Percentiles rank a stretch among this genome's conserved stretches.
These are phyloP conservation scores for Skeletonema menzelii DNA, from an alignment of 108 stramenopile genomes.

Conservation along the genomic window DNA sequence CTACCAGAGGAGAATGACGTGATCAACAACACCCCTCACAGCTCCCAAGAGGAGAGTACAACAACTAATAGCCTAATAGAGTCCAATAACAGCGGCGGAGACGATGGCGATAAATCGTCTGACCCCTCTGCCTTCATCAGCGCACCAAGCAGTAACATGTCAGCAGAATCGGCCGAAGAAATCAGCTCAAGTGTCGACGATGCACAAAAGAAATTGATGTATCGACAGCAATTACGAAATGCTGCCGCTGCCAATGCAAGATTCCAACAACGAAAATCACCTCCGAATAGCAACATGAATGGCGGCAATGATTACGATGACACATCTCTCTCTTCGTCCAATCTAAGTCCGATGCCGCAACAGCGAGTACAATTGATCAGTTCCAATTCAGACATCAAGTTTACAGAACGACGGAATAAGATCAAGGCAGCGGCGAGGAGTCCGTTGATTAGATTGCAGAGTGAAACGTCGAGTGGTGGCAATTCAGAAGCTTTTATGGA, in stretches of 20 bases:
- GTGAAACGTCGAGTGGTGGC: neutral
- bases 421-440: slow-evolving; percentile 7
- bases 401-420: slow-evolving; percentile 4
- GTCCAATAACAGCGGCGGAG: no score
- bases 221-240: slow-evolving; percentile 2
- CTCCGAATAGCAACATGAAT: neutral
- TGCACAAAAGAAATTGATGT: neutral
- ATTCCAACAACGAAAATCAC: neutral
- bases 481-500: neutral
- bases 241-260: neutral
- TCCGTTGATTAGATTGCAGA: neutral
- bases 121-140: slow-evolving; percentile 46
- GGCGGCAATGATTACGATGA: slow-evolving; percentile 10
- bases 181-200: neutral
- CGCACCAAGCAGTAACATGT: neutral
- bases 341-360: slow-evolving; percentile 23
- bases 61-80: no score
- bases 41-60: no score
- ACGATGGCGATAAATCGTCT: no score
- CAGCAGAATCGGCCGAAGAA: neutral
- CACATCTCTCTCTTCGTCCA: slow-evolving; percentile 16
- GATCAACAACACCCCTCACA: no score
- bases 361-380: slow-evolving; percentile 18
- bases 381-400: neutral
- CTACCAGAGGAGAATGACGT: no score